Base-by-base conservation (phyloP, 2,329 filamentous ascomycete species). In the Exophiala aquamarina region DNA sequence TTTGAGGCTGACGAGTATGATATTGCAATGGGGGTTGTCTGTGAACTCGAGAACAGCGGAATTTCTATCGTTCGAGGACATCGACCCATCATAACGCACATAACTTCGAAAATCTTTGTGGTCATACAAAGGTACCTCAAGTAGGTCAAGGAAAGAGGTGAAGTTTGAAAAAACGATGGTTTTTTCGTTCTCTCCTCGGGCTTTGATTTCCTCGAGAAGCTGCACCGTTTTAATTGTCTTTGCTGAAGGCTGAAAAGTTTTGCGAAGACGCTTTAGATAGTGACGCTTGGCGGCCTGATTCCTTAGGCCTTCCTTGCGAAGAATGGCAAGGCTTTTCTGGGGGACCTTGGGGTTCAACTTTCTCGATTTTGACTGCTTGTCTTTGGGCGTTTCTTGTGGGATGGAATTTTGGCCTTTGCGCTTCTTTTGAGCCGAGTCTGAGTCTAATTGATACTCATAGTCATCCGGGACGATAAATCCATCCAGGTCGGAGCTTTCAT, bases 131-230 rank as follows among this genome's bases (percentile, higher is more conserved):
- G 86, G 84, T 4, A 91, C 77, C 65, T 92, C 86, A 13, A 92
- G 71, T 3, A 92, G 74, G 65, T 92, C 88, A 1, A 93, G 79
- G 14, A 92, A 73, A 0, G 86, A 83, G 0, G 88, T 91, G 69
- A 88, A 93, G 59, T 89, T 86, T 48, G 83, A 87, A 69, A 93
- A 93, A 52, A 93, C 78, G 50, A 93, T 85, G 0, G 85, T 88
- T 67, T 92, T 92, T 64, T 90, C 85, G 1, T 76, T 77, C 2
- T 78, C 61, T 23, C 73, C 70, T 8, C 69, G 66, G n/a, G 60
- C 60, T 44, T 72, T 66, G 47, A 81, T 74, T 11, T 70, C 64
- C 9, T 70, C 63, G 10, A 92, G 69, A 5, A 91, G 74, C 44
- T 87, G 80, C 46, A 87, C 68, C 5, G 82, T 81, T 62, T 84